phyloP scores from a whole-genome alignment of 1,139 yeast genomes.

The Candida frijolesensis region DNA sequence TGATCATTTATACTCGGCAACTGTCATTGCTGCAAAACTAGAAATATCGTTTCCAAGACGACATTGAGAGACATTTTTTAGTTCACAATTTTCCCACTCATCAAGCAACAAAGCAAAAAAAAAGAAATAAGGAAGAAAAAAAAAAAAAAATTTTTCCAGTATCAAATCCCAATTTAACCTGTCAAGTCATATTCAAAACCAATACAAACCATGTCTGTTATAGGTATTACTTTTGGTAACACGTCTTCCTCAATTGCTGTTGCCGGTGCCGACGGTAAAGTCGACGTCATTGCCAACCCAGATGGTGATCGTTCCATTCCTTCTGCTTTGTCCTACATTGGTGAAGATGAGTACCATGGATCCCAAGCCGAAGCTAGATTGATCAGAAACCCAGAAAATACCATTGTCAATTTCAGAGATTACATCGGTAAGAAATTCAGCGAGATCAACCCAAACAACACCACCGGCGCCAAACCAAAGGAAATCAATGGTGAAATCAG shows the following conservation, averaged over 20 bases:
- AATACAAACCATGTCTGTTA: slow-evolving; percentile 47
- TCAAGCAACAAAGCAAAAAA: background rate
- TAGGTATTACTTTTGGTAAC: slow-evolving; percentile 97
- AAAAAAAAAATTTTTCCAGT: slow-evolving; percentile 2
- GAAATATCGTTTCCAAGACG: background rate
- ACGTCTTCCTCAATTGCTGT: slow-evolving; percentile 94
- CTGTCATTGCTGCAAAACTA: background rate
- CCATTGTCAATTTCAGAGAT: slow-evolving; percentile 92
- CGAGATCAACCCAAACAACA: slow-evolving; percentile 64
- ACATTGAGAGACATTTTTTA: background rate
- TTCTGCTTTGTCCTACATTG: slow-evolving; percentile 87
- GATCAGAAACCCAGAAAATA: slow-evolving; percentile 85
- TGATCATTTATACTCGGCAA: background rate
- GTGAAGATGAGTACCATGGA: slow-evolving; percentile 95
- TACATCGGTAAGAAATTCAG: slow-evolving; percentile 76
- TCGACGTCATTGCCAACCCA: slow-evolving; percentile 97
- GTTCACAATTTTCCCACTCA: background rate
- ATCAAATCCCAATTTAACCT: background rate
- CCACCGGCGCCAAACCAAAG: slow-evolving; percentile 72
- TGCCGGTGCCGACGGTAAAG: slow-evolving; percentile 84
- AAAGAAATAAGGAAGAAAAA: background rate
- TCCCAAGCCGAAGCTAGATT: slow-evolving; percentile 93
- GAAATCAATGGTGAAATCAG: slow-evolving; percentile 66
- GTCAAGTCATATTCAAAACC: background rate
- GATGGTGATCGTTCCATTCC: slow-evolving; percentile 99